These are phyloP conservation scores for Camelina laxa DNA, from an alignment of 345 rosid species.

Conservation along the genomic window DNA sequence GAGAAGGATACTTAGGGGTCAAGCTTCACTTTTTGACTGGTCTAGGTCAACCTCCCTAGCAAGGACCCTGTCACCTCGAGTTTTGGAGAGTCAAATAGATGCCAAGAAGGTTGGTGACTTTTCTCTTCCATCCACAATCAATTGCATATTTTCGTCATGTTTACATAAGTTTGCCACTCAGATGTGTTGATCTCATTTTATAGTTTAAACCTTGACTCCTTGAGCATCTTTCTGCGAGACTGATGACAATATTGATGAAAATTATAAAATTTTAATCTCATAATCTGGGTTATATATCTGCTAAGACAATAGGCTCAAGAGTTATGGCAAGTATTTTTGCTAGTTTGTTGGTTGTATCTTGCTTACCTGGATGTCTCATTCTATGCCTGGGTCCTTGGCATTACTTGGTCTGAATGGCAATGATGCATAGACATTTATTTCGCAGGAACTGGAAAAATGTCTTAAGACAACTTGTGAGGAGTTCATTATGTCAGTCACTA, in stretches of 20 bases:
- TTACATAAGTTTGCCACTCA: slow-evolving; percentile 31
- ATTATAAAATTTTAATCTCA: not conserved
- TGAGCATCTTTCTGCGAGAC: slow-evolving; percentile 16
- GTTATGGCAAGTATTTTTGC: slow-evolving; percentile 4
- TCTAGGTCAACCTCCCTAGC: slow-evolving; percentile 94
- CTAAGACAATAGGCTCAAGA: not conserved
- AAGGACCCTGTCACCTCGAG: slow-evolving; percentile 94
- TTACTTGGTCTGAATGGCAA: slow-evolving; percentile 22
- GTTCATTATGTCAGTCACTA: slow-evolving; percentile 95
- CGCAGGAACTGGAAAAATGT: slow-evolving; percentile 94
- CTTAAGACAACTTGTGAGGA: slow-evolving; percentile 96
- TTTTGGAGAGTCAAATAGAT: slow-evolving; percentile 95
- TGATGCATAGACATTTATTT: slow-evolving; percentile 29
- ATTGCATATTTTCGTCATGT: slow-evolving; percentile 13
- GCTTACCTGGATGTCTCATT: slow-evolving; percentile 2
- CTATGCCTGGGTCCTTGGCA: slow-evolving; percentile 12
- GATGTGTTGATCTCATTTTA: slow-evolving; percentile 8
- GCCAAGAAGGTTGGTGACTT: slow-evolving; percentile 79
- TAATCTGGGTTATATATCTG: slow-evolving; percentile 21
- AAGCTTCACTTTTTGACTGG: slow-evolving; percentile 94
- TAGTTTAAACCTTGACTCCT: not conserved
- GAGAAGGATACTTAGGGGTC: slow-evolving; percentile 96
- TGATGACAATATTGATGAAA: slow-evolving; percentile 24
- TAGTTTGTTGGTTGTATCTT: slow-evolving; percentile 4
- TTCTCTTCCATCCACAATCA: slow-evolving; percentile 18